These are phyloP conservation scores for Salix udensis DNA, from an alignment of 345 rosid genomes.

Conservation along the genomic window DNA sequence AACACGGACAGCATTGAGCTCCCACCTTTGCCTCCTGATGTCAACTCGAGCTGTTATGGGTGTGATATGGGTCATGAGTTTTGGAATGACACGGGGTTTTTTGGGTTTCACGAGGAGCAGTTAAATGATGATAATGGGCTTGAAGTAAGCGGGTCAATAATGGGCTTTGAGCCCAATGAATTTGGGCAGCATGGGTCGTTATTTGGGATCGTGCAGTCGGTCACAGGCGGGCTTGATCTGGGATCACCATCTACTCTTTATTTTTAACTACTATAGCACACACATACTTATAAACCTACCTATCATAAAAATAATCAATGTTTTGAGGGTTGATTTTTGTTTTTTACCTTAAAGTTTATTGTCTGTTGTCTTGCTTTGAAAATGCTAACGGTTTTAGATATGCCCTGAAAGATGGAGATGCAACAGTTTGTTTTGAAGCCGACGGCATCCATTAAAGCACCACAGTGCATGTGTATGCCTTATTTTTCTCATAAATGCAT, in stretches of 20 bases:
- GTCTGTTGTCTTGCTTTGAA: neutral
- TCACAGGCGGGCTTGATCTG: constrained; percentile 39
- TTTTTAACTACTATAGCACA: constrained; percentile 2
- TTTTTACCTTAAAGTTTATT: neutral
- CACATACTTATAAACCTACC: neutral
- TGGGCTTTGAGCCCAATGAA: constrained; percentile 30
- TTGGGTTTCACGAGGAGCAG: constrained; percentile 25
- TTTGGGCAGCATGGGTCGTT: constrained; percentile 29
- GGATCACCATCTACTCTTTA: constrained; percentile 35
- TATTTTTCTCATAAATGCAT: neutral
- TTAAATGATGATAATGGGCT: constrained; percentile 3
- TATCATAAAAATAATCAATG: neutral
- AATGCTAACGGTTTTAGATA: neutral
- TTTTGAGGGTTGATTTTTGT: neutral
- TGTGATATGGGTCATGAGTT: constrained; percentile 23
- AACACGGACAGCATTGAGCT: constrained; percentile 45
- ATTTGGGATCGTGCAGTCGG: constrained; percentile 27
- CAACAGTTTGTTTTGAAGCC: neutral
- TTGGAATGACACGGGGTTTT: constrained; percentile 40
- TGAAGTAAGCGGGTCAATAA: constrained; percentile 12
- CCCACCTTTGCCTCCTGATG: constrained; percentile 87
- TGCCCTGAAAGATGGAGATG: constrained; percentile 4
- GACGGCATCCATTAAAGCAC: neutral
- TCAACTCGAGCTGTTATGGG: constrained; percentile 37
- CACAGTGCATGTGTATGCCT: neutral